Base-by-base conservation (phyloP, 2,329 filamentous ascomycete genomes). In the Epichloe baconii region DNA sequence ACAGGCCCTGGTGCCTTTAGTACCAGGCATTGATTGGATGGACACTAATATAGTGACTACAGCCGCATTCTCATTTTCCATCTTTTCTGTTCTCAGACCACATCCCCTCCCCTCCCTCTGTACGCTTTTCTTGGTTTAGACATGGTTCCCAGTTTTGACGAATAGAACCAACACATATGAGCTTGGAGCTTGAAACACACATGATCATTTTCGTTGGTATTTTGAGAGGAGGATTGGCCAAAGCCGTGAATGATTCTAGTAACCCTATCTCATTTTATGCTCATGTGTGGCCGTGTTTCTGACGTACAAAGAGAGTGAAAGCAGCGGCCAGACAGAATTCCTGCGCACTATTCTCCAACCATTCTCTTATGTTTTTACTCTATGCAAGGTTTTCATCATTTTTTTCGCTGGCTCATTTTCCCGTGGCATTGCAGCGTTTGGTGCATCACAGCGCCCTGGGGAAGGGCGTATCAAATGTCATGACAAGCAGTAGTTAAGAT, bases 51-150 rank as follows among this genome's bases (percentile, higher is more conserved):
- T 15, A 43, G 21, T 21, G n/a, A 21, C 41, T 43, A 11, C 21
- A 21, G 41, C 41, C 11, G 19, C 41, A 31, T 31, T 31, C 31
- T 31, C 8, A 31, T 42, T 15, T 10, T 14, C 19, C n/a, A 5
- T 48, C 40, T 31, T 11, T n/a, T 23, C 23, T 17, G 15, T 48
- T 31, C 12, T 34, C 26, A 14, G 15, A 38, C 36, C 42, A 6
- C 15, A 15, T 11, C 17, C 23, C 26, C 26, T 26, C 21, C 37
- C 6, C 14, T 17, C 19, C 38, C 12, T 11, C 12, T 42, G 38
- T 21, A 11, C 26, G 35, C 23, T 35, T 15, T 49, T 49, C 47
- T 50, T 49, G 51, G 47, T 34, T 38, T 48, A 52, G 50, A 52
- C 50, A 42, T 44, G 44, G 45, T 44, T 35, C 26, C 26, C 41